Conservation (phyloP, 2,329 filamentous ascomycete species). For the Neonectria ditissima region DNA sequence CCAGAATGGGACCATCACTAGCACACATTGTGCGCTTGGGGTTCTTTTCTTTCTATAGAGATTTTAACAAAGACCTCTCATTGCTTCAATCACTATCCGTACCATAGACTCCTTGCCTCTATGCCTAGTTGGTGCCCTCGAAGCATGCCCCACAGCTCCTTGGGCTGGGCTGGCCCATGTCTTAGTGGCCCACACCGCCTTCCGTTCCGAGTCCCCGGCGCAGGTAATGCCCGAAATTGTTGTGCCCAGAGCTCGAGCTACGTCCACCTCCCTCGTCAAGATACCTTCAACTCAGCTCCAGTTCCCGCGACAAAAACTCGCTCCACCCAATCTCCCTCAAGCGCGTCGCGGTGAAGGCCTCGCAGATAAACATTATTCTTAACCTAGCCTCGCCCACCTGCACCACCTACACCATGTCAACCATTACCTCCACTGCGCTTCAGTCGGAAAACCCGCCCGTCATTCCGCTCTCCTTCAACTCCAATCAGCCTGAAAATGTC, state of each 20-base stretch:
- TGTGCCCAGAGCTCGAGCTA: conserved; percentile 16
- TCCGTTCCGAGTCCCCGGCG: conserved; percentile 15
- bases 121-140: too few relatives aligned
- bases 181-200: conserved; percentile 28
- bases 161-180: not conserved
- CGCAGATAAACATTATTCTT: not conserved
- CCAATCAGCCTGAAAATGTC: conserved; percentile 89
- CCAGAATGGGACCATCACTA: not conserved
- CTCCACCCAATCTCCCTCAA: not conserved
- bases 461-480: conserved; percentile 85
- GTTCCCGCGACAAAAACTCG: not conserved
- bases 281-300: conserved; percentile 5
- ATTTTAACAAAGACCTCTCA: not conserved
- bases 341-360: not conserved
- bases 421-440: conserved; percentile 79
- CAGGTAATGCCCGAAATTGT: conserved; percentile 27
- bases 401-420: conserved; percentile 73
- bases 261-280: conserved; percentile 8
- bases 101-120: too few relatives aligned
- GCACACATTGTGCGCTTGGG: not conserved
- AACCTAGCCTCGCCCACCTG: not conserved
- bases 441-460: conserved; percentile 84
- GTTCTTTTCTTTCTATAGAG: too few relatives aligned
- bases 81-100: not conserved
- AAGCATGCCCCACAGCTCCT: not conserved